A percentile compares a stretch with the other conserved stretches of the same genome.
Evolutionary conservation across 371 early-diverging fungal genomes (phyloP).

Genomic region (Haplosporangium sp.): DNA sequence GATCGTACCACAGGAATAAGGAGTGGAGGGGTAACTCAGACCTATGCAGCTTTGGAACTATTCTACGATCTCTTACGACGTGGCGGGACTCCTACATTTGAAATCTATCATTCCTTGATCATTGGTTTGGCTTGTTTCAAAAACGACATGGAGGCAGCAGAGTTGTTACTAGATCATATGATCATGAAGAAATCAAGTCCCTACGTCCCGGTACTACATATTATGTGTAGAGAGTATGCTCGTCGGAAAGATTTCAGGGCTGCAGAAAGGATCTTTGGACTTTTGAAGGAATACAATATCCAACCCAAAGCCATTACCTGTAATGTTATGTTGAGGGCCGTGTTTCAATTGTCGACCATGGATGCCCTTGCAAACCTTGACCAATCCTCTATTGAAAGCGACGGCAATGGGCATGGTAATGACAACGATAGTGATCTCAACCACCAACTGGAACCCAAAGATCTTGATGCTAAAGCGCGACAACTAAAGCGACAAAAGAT

Average conservation of each 20-base stretch:
- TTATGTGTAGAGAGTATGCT: constrained; percentile 47
- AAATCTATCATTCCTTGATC: constrained; percentile 45
- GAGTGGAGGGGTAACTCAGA: constrained; percentile 33
- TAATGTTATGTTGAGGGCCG: constrained; percentile 37
- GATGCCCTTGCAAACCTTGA: constrained; percentile 24
- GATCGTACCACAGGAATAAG: constrained; percentile 18
- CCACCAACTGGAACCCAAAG: neutral
- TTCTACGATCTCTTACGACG: constrained; percentile 43
- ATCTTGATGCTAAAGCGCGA: constrained; percentile 5
- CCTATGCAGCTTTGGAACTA: constrained; percentile 41
- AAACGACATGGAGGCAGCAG: constrained; percentile 53
- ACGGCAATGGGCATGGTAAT: neutral
- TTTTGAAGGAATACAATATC: constrained; percentile 37
- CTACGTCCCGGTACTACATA: constrained; percentile 51
- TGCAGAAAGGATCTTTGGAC: constrained; percentile 35
- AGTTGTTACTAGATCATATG: constrained; percentile 49
- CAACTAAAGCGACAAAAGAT: constrained; percentile 33
- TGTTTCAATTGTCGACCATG: constrained; percentile 27
- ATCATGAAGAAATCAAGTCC: constrained; percentile 35
- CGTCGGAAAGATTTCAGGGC: constrained; percentile 24
- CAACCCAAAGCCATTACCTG: constrained; percentile 29
- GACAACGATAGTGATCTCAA: neutral
- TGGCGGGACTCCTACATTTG: constrained; percentile 42
- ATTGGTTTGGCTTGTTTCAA: constrained; percentile 38
- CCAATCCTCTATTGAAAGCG: neutral